Evolutionary conservation across 768 basidiomycete species (phyloP), one percentile per base, ranked within the genome.

Genomic region (Termitomyces sp.): DNA sequence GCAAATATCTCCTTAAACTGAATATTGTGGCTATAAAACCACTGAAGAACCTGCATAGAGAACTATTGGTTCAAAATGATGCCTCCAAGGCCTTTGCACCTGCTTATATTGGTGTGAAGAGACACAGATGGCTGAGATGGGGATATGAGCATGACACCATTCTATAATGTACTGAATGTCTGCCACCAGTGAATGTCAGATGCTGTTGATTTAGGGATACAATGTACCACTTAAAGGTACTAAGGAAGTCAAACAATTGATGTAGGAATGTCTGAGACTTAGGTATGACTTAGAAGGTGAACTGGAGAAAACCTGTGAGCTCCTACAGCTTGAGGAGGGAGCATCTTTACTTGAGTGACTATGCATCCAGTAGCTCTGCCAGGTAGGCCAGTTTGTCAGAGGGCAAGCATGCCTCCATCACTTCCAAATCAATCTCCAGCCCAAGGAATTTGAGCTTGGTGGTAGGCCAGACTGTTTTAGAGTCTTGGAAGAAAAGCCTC

Each of bases 161-260:
- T 74, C 71, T 71, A 76, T 2, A 60, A n/a, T 4, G 59, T 22
- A 24, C 61, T 46, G 48, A 70, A 67, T 13, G 53, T 52, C 1
- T 36, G 16, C 73, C 74, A 77, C 76, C 75, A 77, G 13, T 45
- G 46, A 0, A 77, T 44, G 59, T 76, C 68, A 13, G 58, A 33
- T 0, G 42, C 53, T 0, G 63, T 64, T 5, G 58, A 50, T 0
- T 52, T 36, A 3, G 73, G 69, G 18, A 76, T 65, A 39, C 46
- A 6, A 68, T n/a, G n/a, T n/a, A n/a, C n/a, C n/a, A 64, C 0
- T 52, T 33, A 58, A 74, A 75, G 10, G 61, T 64, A 3, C 57
- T 45, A 0, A 67, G 64, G 58, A 75, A 75, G 30, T 71, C 59
- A 49, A 65, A 61, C 14, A 76, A 56, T n/a, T 62, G 57, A 3